A percentile compares a stretch with the other conserved stretches of the same genome.
Evolutionary conservation across 2,329 filamentous ascomycete species (phyloP).

Genomic region (Sporothrix inflata): DNA sequence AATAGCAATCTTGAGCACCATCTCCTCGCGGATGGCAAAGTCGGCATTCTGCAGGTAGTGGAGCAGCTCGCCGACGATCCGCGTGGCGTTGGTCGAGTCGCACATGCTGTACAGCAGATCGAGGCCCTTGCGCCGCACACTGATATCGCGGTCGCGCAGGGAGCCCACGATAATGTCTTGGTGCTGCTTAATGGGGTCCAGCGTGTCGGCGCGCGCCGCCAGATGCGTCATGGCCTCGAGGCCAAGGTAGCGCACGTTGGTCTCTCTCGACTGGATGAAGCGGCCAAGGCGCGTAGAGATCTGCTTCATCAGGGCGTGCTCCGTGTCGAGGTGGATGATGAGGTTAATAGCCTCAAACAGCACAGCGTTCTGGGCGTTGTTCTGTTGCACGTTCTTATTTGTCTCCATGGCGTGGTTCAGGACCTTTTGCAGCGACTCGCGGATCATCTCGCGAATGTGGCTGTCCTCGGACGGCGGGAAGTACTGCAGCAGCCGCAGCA

Average conservation of each 20-base stretch:
- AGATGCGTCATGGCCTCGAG: slow-evolving; percentile 98
- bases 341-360: slow-evolving; percentile 98
- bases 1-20: slow-evolving; percentile 99
- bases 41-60: slow-evolving; percentile 96
- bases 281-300: slow-evolving; percentile 89
- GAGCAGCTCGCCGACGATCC: slow-evolving; percentile 90
- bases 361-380: slow-evolving; percentile 97
- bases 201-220: slow-evolving; percentile 86
- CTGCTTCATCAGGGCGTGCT: slow-evolving; percentile 92
- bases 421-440: slow-evolving; percentile 88
- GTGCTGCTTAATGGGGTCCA: slow-evolving; percentile 97
- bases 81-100: slow-evolving; percentile 88
- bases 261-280: slow-evolving; percentile 96
- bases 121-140: slow-evolving; percentile 90
- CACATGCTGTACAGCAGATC: slow-evolving; percentile 99
- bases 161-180: slow-evolving; percentile 95
- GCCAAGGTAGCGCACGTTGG: slow-evolving; percentile 94
- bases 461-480: slow-evolving; percentile 96
- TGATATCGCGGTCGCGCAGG: slow-evolving; percentile 93
- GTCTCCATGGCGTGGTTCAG: slow-evolving; percentile 89
- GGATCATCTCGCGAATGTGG: slow-evolving; percentile 87
- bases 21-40: slow-evolving; percentile 97
- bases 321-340: slow-evolving; percentile 95
- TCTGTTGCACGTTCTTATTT: slow-evolving; percentile 98
- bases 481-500: slow-evolving; percentile 89